phyloP scores from a whole-genome alignment of 768 basidiomycete genomes.

The Hypholoma fasciculare region DNA sequence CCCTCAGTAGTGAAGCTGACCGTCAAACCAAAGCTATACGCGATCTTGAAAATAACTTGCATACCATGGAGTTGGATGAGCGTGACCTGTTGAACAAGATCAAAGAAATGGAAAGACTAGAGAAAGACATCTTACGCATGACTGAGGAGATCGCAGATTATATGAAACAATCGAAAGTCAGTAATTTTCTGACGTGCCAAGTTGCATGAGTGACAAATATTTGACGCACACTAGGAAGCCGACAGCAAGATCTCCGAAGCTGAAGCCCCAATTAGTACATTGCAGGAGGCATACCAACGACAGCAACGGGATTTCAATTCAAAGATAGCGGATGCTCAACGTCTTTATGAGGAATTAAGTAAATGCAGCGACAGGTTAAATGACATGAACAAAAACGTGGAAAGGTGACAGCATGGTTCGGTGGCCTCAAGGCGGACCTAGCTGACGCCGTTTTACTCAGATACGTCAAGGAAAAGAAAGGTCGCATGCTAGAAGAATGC shows the following conservation, averaged over 20 bases:
- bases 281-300: constrained; percentile 56
- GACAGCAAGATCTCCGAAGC: constrained; percentile 61
- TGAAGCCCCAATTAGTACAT: constrained; percentile 61
- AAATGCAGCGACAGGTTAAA: constrained; percentile 62
- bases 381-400: constrained; percentile 59
- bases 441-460: constrained; percentile 35
- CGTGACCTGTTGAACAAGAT: constrained; percentile 56
- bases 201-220: background rate
- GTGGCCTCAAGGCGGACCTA: background rate
- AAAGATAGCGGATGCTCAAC: constrained; percentile 53
- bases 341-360: constrained; percentile 62
- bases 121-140: constrained; percentile 57
- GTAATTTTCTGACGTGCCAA: background rate
- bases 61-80: constrained; percentile 62
- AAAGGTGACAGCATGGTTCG: constrained; percentile 47
- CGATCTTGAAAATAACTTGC: constrained; percentile 58
- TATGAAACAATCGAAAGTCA: constrained; percentile 51
- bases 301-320: constrained; percentile 49
- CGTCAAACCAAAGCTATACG: constrained; percentile 53
- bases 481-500: constrained; percentile 59
- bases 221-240: constrained; percentile 47
- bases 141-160: constrained; percentile 53
- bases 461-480: constrained; percentile 71
- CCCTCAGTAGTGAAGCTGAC: constrained; percentile 60
- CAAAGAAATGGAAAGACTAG: constrained; percentile 55